Evolutionary conservation across 306 rosid genomes (phyloP), one percentile per base, ranked within the genome.

Genomic region (Macrotyloma uniflorum): DNA sequence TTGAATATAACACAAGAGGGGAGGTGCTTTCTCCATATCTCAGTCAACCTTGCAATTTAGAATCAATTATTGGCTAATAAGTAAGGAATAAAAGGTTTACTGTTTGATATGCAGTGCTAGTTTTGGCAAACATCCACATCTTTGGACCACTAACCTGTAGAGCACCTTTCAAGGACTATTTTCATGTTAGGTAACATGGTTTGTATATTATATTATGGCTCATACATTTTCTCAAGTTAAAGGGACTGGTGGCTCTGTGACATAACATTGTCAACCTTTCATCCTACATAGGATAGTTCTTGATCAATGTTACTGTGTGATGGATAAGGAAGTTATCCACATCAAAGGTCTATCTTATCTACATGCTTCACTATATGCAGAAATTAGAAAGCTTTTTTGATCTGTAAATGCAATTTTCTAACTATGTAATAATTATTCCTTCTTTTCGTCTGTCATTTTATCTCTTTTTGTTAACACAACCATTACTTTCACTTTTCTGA

Each of bases 161-260:
- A 76, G 77, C 58, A 75, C 20, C 79, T 70, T 61, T 70, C 76
- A 55, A 53, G 59, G 18, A 51, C 49, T 70, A 53, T 36, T 46
- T 65, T 67, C 71, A 46, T 70, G 75, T 80, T 72, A 77, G 76
- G 82, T 63, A 78, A 68, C 79, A 67, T 28, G 75, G 76, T 53
- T 35, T 58, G 59, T 36, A 43, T 33, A 36, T 23, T 36, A 43
- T 33, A 36, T 23, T 57, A 65, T 49, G 75, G 22, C 28, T 22
- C 3, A 18, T 58, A 23, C 32, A 35, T 43, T 54, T 71, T 43
- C 65, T 7, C 26, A 40, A 72, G 74, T 51, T 71, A 47, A 59
- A 80, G 67, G 62, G 76, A 80, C 46, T 5, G 30, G 30, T 5
- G 30, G 30, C 30, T 38, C 30, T 38, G 9, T 65, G 32, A 47